Conservation (phyloP, 2,329 filamentous ascomycete genomes). For the Dothistroma pini region DNA sequence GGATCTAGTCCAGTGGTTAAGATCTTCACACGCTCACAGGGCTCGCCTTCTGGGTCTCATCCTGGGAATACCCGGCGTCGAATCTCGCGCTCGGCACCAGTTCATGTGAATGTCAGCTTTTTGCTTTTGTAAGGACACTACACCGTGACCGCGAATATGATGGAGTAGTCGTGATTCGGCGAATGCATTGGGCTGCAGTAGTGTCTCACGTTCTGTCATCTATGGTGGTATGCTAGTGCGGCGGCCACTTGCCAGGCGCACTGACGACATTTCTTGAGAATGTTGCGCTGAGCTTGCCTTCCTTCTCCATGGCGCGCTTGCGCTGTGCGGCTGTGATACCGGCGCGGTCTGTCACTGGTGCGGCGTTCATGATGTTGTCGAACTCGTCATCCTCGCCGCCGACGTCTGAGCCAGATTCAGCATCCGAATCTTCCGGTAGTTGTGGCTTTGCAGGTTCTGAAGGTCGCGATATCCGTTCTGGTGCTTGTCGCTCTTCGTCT, state of each 20-base stretch:
- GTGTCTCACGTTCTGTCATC: not conserved
- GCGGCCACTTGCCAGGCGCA: conserved; percentile 46
- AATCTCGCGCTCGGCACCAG: not conserved
- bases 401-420: conserved; percentile 69
- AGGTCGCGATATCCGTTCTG: conserved; percentile 57
- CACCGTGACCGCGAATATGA: not conserved
- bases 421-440: conserved; percentile 54
- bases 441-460: conserved; percentile 45
- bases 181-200: no score
- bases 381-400: conserved; percentile 70
- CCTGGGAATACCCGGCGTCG: not conserved
- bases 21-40: not conserved
- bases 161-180: not conserved
- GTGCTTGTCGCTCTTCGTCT: conserved; percentile 52
- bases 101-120: not conserved
- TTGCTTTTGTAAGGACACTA: not conserved
- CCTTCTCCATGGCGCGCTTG: conserved; percentile 48
- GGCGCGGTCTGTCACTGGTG: conserved; percentile 80
- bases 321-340: conserved; percentile 64
- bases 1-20: not conserved
- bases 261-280: conserved; percentile 49
- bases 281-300: conserved; percentile 42
- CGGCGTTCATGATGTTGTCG: conserved; percentile 89
- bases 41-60: not conserved
- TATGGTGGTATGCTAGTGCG: not conserved